These are phyloP conservation scores for Ambrosia trifida DNA, from an alignment of 129 eudicot species.

Conservation along the genomic window DNA sequence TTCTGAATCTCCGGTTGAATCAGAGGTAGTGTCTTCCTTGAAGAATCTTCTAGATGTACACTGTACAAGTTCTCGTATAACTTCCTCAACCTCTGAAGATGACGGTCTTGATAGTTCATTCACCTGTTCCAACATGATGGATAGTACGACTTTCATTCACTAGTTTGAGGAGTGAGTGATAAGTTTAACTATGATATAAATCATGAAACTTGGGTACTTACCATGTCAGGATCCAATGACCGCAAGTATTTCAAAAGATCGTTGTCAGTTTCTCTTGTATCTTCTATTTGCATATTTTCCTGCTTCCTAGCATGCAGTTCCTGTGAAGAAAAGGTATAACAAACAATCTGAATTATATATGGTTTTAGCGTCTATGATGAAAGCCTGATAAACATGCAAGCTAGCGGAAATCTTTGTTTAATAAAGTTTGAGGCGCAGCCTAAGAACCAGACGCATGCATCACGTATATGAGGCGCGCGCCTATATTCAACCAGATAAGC, in stretches of 20 bases:
- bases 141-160: not conserved
- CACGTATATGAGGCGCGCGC: no score
- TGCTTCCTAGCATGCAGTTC: constrained; percentile 60
- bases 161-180: not conserved
- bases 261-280: constrained; percentile 51
- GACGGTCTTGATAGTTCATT: constrained; percentile 79
- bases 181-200: not conserved
- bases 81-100: constrained; percentile 83
- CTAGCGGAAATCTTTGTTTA: not conserved
- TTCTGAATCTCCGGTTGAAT: constrained; percentile 29
- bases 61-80: constrained; percentile 74
- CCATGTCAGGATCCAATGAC: constrained; percentile 78
- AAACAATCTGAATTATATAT: constrained; percentile 9
- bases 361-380: constrained; percentile 12
- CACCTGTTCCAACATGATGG: constrained; percentile 53
- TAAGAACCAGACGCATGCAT: not conserved
- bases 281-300: constrained; percentile 61
- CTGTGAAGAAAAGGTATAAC: constrained; percentile 36
- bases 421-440: not conserved
- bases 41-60: constrained; percentile 52
- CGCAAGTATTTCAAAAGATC: constrained; percentile 70
- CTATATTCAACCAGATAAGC: no score
- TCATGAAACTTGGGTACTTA: constrained; percentile 27
- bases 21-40: constrained; percentile 48
- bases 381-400: not conserved